phyloP scores from a whole-genome alignment of 495 filamentous ascomycete genomes.

The Tuber calosporum region DNA sequence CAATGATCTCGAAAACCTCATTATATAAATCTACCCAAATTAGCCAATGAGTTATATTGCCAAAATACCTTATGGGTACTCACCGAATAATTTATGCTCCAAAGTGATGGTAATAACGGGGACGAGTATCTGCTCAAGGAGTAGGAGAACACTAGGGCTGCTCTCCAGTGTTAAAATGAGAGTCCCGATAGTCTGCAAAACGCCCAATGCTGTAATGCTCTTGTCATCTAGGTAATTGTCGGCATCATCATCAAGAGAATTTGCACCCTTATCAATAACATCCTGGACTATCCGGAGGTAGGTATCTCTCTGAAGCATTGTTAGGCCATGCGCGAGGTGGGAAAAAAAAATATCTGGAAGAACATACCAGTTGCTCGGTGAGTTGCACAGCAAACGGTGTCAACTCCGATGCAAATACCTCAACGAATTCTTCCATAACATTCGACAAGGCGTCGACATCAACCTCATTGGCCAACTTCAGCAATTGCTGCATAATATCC shows the following conservation, averaged over 20 bases:
- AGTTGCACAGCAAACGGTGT: conserved; percentile 97
- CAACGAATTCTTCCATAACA: conserved; percentile 86
- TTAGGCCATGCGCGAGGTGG: not conserved
- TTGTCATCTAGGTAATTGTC: conserved; percentile 96
- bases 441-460: conserved; percentile 50
- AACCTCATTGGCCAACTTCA: conserved; percentile 74
- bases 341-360: not conserved
- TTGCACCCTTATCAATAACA: conserved; percentile 72
- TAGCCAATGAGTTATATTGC: conserved; percentile 32
- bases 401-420: conserved; percentile 90
- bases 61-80: conserved; percentile 12
- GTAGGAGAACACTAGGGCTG: conserved; percentile 85
- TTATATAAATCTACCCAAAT: conserved; percentile 75
- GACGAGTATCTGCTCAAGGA: conserved; percentile 92
- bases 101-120: conserved; percentile 92
- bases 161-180: conserved; percentile 94
- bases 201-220: conserved; percentile 92
- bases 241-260: conserved; percentile 66
- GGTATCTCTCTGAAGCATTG: conserved; percentile 58
- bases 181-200: conserved; percentile 94
- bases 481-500: conserved; percentile 98
- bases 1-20: conserved; percentile 97
- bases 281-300: conserved; percentile 91
- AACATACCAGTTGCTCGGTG: conserved; percentile 67
- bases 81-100: conserved; percentile 90